A percentile compares a stretch with the other conserved stretches of the same genome.
These are phyloP conservation scores for Rhizoclosmatium globosum DNA, from an alignment of 192 early-diverging fungal genomes.

Conservation along the genomic window DNA sequence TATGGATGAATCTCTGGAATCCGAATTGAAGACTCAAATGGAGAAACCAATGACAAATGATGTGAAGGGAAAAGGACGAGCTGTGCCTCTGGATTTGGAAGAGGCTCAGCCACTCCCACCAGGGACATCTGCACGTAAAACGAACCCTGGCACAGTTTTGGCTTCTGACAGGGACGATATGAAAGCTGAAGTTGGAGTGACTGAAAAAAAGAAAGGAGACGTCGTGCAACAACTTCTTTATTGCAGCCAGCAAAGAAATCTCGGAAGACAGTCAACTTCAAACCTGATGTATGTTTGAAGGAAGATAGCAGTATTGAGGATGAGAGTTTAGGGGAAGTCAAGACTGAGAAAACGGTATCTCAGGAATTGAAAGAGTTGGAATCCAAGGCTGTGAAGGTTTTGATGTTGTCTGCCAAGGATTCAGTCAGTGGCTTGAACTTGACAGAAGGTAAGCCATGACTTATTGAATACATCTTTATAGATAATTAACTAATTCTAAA, in stretches of 20 bases:
- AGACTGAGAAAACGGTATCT: not conserved
- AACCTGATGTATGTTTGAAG: not conserved
- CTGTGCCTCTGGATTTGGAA: not conserved
- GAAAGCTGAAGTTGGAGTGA: not conserved
- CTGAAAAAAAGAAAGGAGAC: too few species aligned
- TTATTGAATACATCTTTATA: not conserved
- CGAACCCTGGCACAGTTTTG: not conserved
- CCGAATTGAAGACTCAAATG: not conserved
- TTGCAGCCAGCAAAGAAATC: too few species aligned
- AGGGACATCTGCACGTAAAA: not conserved
- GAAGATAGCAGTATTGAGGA: too few species aligned
- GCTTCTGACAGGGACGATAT: not conserved
- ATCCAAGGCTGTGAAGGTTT: slow-evolving; percentile 16
- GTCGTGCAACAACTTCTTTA: too few species aligned
- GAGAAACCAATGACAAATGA: not conserved
- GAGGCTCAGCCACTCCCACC: too few species aligned
- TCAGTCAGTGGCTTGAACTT: slow-evolving; percentile 42
- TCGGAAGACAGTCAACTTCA: too few species aligned
- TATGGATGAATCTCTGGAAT: not conserved
- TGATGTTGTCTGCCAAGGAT: slow-evolving; percentile 38
- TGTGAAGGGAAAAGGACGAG: not conserved
- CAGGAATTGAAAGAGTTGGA: slow-evolving; percentile 1
- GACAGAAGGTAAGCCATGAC: slow-evolving; percentile 33
- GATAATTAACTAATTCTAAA: not conserved
- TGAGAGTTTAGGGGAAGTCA: too few species aligned